Evolutionary conservation across 139 green algal genomes (phyloP).

Genomic region (Ettlia oleoabundans): DNA sequence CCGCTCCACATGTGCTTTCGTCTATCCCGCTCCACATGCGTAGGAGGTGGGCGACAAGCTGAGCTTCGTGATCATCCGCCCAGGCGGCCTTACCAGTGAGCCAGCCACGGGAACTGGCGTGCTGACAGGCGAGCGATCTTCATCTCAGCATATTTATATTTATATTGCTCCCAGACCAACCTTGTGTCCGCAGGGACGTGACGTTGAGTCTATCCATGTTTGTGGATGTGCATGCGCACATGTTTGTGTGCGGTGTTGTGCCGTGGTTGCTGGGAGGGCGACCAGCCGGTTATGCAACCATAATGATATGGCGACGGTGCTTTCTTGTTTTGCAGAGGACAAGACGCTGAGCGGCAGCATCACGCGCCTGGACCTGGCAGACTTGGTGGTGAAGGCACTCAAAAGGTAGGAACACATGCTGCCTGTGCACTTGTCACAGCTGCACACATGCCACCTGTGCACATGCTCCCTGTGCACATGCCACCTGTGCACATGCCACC

Average conservation of each 20-base stretch:
- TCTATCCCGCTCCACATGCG: no score
- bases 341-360: conserved; percentile 81
- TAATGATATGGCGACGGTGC: not conserved
- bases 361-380: conserved; percentile 87
- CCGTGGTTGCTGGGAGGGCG: not conserved
- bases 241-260: no score
- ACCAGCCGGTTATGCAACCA: not conserved
- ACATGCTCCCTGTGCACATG: not conserved
- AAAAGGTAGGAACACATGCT: conserved; percentile 1
- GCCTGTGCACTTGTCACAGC: no score
- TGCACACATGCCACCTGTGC: not conserved
- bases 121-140: conserved; percentile 63
- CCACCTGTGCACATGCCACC: no score
- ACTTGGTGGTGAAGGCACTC: conserved; percentile 80
- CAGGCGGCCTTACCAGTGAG: conserved; percentile 92
- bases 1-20: not conserved
- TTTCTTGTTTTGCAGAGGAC: conserved; percentile 56
- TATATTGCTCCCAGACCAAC: not conserved
- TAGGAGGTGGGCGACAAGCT: conserved; percentile 59
- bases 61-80: conserved; percentile 90
- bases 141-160: not conserved
- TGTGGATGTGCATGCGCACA: not conserved
- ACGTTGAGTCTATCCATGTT: no score
- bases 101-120: conserved; percentile 79
- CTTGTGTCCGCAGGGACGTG: not conserved